Base-by-base conservation (phyloP, 2,329 filamentous ascomycete genomes). In the Mycocentrospora acerina region DNA sequence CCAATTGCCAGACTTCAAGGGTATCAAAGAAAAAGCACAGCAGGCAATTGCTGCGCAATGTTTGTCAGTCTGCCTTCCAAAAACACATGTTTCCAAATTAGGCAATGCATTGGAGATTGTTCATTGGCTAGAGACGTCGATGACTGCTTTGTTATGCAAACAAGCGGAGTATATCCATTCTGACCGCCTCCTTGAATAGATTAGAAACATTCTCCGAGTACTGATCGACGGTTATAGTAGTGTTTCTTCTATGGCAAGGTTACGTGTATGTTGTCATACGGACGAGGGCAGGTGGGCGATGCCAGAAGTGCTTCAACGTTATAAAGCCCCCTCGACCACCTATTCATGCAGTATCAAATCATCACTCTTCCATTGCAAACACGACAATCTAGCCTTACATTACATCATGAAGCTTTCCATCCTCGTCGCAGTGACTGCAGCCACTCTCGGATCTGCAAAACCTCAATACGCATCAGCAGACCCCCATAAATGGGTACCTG, bases 401-500 rank as follows among this genome's bases (percentile, higher is more conserved):
- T 12, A n/a, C 39, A 41, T 12, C 32, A 43, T 43, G 40, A 46
- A 37, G 35, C 42, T 38, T 25, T 36, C 35, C 15, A 18, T 40
- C 5, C 24, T 46, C 13, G 24, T 34, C 24, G 32, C 38, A 10
- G 42, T 38, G 29, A 29, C 33, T n/a, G 36, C 40, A 4, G 40
- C 32, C 13, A 36, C 42, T 4, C 13, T 49, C 9, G 42, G n/a
- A 12, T 43, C 44, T 7, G 38, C 45, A 3, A 39, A 10, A 15
- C 44, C 40, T 9, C 38, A 49, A 19, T 39, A 48, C 15, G 24
- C 28, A 19, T 24, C 37, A 5, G 2, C 13, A 3, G 42, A 52
- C 15, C 35, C 50, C 9, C 51, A 56, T 22, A 42, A 37, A 16
- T 58, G 53, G 55, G 46, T 51, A 10, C 35, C 53, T 8, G 39